Base-by-base conservation (phyloP, 169 alveolate species). In the Cryptosporidium ryanae region DNA sequence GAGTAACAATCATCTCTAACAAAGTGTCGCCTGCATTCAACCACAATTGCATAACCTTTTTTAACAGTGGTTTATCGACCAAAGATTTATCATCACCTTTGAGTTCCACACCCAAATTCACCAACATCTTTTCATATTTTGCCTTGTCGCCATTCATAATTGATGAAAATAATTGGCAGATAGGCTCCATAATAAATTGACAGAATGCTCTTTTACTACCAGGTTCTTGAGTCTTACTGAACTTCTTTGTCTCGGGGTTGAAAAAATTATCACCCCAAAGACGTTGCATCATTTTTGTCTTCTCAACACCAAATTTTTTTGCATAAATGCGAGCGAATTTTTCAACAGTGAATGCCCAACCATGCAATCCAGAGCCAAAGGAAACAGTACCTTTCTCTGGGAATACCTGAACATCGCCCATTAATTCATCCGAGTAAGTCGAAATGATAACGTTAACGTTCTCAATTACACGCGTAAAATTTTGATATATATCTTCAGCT, bases 261-360 rank as follows among this genome's bases (percentile, higher is more conserved):
- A 95, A 98, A 95, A 95, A 98, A 94, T 97, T 96, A 92, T 98
- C 99, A 54, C 99, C 99, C 99, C 99, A 98, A 64, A 98, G 96
- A 89, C 97, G 96, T 92, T 96, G 94, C 99, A 96, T 95, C 98
- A 98, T 96, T 93, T 96, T 97, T 29, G 93, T 93, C 93, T 94
- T 93, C 55, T 96, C 97, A 59, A 96, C 97, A 84, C 98, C 98
- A 92, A 98, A 97, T 92, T 98, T 98, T 63, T 94, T 91, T 46
- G 99, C 94, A 91, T 98, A 98, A 89, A 98, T 96, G 82, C 95
- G 94, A 52, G 99, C 98, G 93, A 98, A 98, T 49, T 92, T 91
- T 84, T 96, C 98, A 54, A 97, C 92, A 50, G 99, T 97, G 95
- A 98, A 98, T 65, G 99, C 99, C 99, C 99, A 97, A 46, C 99